A percentile compares a stretch with the other conserved stretches of the same genome.
These are phyloP conservation scores for Phaffia australis DNA, from an alignment of 768 basidiomycete species.

Conservation along the genomic window DNA sequence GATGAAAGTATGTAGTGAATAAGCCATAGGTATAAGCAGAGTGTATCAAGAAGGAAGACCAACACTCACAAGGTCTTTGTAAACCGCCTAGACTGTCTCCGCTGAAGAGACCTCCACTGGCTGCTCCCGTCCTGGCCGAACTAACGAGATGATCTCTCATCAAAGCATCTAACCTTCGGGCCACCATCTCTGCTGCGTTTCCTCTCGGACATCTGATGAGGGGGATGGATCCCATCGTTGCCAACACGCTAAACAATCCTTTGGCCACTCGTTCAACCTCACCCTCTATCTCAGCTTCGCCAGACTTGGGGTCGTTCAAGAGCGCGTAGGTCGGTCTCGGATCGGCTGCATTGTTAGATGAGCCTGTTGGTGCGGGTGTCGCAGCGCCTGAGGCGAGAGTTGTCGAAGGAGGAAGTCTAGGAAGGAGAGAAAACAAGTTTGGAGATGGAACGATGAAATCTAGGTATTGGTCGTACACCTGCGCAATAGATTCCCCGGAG, in stretches of 20 bases:
- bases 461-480: slow-evolving; percentile 93
- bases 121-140: slow-evolving; percentile 26
- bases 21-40: slow-evolving; percentile 15
- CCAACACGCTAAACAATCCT: slow-evolving; percentile 83
- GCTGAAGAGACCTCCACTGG: slow-evolving; percentile 53
- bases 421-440: slow-evolving; percentile 79
- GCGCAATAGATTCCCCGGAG: slow-evolving; percentile 60
- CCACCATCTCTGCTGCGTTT: slow-evolving; percentile 99
- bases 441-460: slow-evolving; percentile 91
- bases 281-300: slow-evolving; percentile 80
- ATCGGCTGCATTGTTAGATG: slow-evolving; percentile 26
- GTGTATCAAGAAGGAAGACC: background rate
- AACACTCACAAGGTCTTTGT: slow-evolving; percentile 62
- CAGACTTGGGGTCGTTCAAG: slow-evolving; percentile 80
- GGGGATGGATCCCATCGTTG: slow-evolving; percentile 79
- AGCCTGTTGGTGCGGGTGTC: slow-evolving; percentile 32
- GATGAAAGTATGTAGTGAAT: background rate
- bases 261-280: slow-evolving; percentile 84
- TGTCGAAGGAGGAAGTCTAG: slow-evolving; percentile 33
- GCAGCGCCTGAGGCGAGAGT: background rate
- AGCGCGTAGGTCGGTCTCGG: slow-evolving; percentile 59
- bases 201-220: slow-evolving; percentile 89
- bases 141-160: slow-evolving; percentile 71
- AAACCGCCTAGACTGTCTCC: slow-evolving; percentile 66
- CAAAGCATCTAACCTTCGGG: slow-evolving; percentile 83